Percentiles rank a stretch among this genome's conserved stretches.
Conservation (phyloP, 2,329 filamentous ascomycete species). For the Alternaria conjuncta region DNA sequence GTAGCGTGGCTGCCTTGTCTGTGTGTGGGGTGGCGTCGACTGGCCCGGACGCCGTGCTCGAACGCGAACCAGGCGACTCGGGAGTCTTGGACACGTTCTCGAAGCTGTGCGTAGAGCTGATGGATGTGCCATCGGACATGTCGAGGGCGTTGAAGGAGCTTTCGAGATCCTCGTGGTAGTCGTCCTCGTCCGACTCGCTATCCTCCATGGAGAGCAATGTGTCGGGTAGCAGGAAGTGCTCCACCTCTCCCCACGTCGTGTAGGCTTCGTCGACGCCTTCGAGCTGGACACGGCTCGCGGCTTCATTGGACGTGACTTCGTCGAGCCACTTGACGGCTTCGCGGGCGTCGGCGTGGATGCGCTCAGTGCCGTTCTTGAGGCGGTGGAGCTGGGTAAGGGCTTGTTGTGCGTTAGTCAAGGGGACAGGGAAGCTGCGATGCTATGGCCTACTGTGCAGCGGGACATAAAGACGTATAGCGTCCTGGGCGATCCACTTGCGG, state of each 20-base stretch:
- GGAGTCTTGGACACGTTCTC: slow-evolving; percentile 47
- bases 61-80: slow-evolving; percentile 50
- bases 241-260: slow-evolving; percentile 58
- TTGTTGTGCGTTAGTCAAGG: slow-evolving; percentile 37
- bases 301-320: slow-evolving; percentile 54
- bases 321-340: slow-evolving; percentile 60
- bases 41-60: slow-evolving; percentile 28
- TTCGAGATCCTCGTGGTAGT: slow-evolving; percentile 47
- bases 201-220: slow-evolving; percentile 58
- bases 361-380: slow-evolving; percentile 51
- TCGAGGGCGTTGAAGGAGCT: slow-evolving; percentile 47
- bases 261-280: slow-evolving; percentile 58
- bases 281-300: slow-evolving; percentile 49
- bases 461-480: slow-evolving; percentile 58
- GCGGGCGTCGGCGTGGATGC: slow-evolving; percentile 53
- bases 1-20: slow-evolving; percentile 11
- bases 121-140: slow-evolving; percentile 47
- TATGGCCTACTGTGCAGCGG: slow-evolving; percentile 56
- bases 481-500: slow-evolving; percentile 58
- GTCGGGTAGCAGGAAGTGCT: slow-evolving; percentile 56
- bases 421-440: slow-evolving; percentile 1
- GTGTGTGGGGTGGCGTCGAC: slow-evolving; percentile 36
- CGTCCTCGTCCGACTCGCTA: slow-evolving; percentile 46
- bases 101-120: slow-evolving; percentile 54
- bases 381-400: slow-evolving; percentile 55